phyloP scores from a whole-genome alignment of 2,329 filamentous ascomycete species.

The Ploettnerulaceae sp. region DNA sequence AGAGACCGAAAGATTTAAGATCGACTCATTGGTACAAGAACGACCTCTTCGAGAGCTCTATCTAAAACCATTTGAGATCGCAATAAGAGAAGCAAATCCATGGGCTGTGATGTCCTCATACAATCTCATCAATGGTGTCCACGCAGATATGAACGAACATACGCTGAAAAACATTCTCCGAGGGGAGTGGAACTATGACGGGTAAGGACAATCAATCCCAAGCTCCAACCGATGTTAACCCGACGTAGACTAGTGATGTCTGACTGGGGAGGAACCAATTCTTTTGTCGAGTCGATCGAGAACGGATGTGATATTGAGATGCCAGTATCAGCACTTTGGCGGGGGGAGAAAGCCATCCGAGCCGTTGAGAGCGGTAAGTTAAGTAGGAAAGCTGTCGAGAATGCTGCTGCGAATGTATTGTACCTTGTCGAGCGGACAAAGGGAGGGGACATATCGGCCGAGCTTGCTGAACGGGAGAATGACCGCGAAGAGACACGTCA shows the following conservation, averaged over 20 bases:
- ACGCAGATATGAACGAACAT: slow-evolving; percentile 52
- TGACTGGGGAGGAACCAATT: slow-evolving; percentile 56
- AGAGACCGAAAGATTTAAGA: slow-evolving; percentile 61
- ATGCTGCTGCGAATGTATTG: slow-evolving; percentile 55
- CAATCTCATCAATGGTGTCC: slow-evolving; percentile 60
- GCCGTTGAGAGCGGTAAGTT: slow-evolving; percentile 47
- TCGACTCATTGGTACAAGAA: slow-evolving; percentile 61
- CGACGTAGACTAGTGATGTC: slow-evolving; percentile 48
- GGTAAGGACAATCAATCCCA: slow-evolving; percentile 37
- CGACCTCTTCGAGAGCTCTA: slow-evolving; percentile 65
- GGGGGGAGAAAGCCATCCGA: slow-evolving; percentile 51
- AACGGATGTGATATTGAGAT: slow-evolving; percentile 56
- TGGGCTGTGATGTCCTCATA: slow-evolving; percentile 68
- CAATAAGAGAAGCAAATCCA: slow-evolving; percentile 61
- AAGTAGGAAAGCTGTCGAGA: slow-evolving; percentile 46
- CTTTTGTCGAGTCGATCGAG: slow-evolving; percentile 49
- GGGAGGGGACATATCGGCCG: slow-evolving; percentile 52
- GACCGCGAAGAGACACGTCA: slow-evolving; percentile 52
- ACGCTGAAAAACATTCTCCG: slow-evolving; percentile 53
- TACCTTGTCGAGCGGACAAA: slow-evolving; percentile 57
- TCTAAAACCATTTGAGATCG: slow-evolving; percentile 71
- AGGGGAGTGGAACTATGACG: slow-evolving; percentile 59
- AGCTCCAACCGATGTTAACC: slow-evolving; percentile 3
- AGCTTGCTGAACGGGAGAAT: slow-evolving; percentile 53
- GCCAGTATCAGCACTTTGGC: slow-evolving; percentile 50